Conservation (phyloP, 1,284 basidiomycete species). For the Fomitopsis schrenkii region DNA sequence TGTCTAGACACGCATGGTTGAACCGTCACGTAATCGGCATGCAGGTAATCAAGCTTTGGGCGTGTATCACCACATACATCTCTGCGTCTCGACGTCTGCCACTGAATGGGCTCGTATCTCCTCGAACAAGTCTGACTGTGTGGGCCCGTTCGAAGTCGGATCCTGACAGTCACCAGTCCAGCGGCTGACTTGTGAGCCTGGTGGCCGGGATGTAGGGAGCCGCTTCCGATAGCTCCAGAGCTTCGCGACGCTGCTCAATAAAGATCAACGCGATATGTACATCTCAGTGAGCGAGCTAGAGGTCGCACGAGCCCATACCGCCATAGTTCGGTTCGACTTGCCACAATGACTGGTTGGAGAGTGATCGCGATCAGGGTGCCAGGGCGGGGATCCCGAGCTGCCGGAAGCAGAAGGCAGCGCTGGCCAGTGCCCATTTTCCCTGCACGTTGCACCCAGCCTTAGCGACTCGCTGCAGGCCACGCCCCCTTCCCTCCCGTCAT, state of each 20-base stretch:
- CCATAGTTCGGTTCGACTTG: not conserved
- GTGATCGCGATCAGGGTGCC: not conserved
- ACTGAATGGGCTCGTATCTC: not conserved
- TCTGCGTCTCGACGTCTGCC: not conserved
- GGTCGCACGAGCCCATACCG: not conserved
- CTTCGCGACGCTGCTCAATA: not conserved
- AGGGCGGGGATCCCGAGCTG: not conserved
- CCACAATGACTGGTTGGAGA: not conserved
- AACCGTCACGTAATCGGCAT: not conserved
- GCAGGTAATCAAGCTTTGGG: not conserved
- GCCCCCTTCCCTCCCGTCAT: not conserved
- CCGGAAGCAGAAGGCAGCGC: not conserved
- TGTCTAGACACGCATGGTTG: not conserved
- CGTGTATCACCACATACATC: not conserved
- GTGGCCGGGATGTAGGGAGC: not conserved
- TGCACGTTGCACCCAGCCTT: slow-evolving; percentile 5
- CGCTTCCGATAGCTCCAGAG: not conserved
- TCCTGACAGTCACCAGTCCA: not conserved
- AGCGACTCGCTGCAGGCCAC: not conserved
- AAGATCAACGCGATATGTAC: slow-evolving; percentile 4
- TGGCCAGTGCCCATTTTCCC: not conserved
- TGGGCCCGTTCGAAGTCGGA: not conserved
- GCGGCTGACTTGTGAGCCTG: not conserved
- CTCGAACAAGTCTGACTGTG: not conserved
- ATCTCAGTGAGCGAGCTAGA: not conserved